Evolutionary conservation across 2,329 filamentous ascomycete genomes (phyloP).

Genomic region (Phyllosticta citribraziliensis): DNA sequence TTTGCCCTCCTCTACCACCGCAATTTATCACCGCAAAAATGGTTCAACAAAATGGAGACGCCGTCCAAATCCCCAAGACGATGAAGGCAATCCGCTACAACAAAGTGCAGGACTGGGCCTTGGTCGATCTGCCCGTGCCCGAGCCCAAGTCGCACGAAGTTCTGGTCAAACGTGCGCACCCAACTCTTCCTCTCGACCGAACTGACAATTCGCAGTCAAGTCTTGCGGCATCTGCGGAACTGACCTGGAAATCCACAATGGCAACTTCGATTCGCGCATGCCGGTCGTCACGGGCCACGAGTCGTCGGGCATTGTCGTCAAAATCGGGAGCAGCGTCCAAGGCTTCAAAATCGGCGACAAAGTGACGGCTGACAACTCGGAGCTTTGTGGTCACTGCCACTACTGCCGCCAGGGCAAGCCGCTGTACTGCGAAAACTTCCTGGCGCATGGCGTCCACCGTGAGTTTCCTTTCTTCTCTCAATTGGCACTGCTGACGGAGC

Average conservation of each 20-base stretch:
- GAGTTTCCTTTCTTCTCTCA: neutral
- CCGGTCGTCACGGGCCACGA: conserved; percentile 44
- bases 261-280: conserved; percentile 46
- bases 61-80: conserved; percentile 3
- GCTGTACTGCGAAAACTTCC: conserved; percentile 59
- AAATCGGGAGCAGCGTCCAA: conserved; percentile 45
- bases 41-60: neutral
- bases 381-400: conserved; percentile 63
- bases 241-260: conserved; percentile 53
- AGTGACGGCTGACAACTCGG: conserved; percentile 51
- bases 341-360: conserved; percentile 53
- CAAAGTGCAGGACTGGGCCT: conserved; percentile 11
- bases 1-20: too few relatives aligned
- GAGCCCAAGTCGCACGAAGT: conserved; percentile 10
- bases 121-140: conserved; percentile 11
- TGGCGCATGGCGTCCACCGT: conserved; percentile 54
- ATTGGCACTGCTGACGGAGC: conserved; percentile 10
- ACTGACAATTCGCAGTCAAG: conserved; percentile 6
- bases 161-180: conserved; percentile 6
- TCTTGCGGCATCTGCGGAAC: conserved; percentile 13
- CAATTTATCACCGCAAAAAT: neutral
- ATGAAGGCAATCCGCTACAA: conserved; percentile 13
- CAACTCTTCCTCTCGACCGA: neutral
- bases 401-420: conserved; percentile 61
- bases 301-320: conserved; percentile 56